Percentiles rank a stretch among this genome's conserved stretches.
These are phyloP conservation scores for Anacardium occidentale DNA, from an alignment of 345 rosid genomes.

Conservation along the genomic window DNA sequence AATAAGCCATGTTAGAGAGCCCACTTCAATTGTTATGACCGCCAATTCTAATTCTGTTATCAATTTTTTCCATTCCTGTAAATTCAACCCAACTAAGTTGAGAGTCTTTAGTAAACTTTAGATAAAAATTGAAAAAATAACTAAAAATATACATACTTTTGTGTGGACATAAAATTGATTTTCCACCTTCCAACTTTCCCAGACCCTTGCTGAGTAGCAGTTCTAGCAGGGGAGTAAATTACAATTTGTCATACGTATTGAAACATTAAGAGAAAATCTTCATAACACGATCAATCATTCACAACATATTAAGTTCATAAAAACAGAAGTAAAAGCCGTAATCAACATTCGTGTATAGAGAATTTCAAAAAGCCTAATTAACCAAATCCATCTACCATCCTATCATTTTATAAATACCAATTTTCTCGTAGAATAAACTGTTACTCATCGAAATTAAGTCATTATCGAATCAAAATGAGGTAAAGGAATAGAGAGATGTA, in stretches of 20 bases:
- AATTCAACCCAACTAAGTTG: background rate
- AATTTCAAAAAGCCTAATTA: background rate
- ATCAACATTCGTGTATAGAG: background rate
- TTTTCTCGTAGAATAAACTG: background rate
- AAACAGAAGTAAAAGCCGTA: background rate
- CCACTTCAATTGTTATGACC: background rate
- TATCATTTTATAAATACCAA: background rate
- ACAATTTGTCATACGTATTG: slow-evolving; percentile 55
- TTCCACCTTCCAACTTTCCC: slow-evolving; percentile 95
- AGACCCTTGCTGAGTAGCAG: slow-evolving; percentile 94
- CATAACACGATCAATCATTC: background rate
- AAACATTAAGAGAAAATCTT: background rate
- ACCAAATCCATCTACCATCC: background rate
- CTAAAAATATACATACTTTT: slow-evolving; percentile 51
- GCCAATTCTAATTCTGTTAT: background rate
- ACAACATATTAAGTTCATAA: background rate
- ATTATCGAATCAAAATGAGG: background rate
- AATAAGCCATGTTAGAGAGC: background rate
- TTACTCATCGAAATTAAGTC: background rate
- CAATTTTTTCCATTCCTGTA: background rate
- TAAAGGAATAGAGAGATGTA: slow-evolving; percentile 14
- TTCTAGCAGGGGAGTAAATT: slow-evolving; percentile 90
- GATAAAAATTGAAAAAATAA: too few species aligned
- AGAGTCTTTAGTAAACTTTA: background rate
- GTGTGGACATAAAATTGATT: slow-evolving; percentile 84